Conservation (phyloP, 108 stramenopile species). For the Schizochytrium sp. region DNA sequence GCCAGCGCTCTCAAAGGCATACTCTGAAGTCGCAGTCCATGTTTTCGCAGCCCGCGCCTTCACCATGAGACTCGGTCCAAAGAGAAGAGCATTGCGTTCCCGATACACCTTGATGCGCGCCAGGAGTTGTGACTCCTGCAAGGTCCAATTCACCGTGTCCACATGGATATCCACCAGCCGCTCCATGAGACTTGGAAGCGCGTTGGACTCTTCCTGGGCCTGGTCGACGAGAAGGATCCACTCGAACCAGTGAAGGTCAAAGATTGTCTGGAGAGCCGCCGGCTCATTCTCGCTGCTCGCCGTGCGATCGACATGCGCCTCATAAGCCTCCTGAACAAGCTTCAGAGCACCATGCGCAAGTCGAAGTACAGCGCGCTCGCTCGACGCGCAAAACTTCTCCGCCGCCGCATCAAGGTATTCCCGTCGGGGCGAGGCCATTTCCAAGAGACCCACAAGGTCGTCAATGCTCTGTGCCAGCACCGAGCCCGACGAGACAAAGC, state of each 20-base stretch:
- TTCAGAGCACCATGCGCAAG: background rate
- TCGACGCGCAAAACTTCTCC: background rate
- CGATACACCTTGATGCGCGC: background rate
- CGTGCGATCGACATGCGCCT: background rate
- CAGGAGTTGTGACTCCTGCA: background rate
- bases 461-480: background rate
- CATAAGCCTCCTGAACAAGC: background rate
- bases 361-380: background rate
- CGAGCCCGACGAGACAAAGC: background rate
- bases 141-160: background rate
- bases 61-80: background rate
- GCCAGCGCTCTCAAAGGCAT: background rate
- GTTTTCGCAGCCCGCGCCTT: background rate
- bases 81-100: background rate
- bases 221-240: background rate
- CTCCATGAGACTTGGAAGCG: background rate
- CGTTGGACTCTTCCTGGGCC: background rate
- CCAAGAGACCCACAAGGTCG: background rate
- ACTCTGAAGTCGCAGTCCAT: background rate
- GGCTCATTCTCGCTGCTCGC: background rate
- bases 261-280: background rate
- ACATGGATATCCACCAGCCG: background rate
- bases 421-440: background rate
- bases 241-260: slow-evolving; percentile 15
- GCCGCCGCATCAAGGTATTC: background rate